Evolutionary conservation across 768 basidiomycete species (phyloP).

Genomic region (Tephrocybe rancida): DNA sequence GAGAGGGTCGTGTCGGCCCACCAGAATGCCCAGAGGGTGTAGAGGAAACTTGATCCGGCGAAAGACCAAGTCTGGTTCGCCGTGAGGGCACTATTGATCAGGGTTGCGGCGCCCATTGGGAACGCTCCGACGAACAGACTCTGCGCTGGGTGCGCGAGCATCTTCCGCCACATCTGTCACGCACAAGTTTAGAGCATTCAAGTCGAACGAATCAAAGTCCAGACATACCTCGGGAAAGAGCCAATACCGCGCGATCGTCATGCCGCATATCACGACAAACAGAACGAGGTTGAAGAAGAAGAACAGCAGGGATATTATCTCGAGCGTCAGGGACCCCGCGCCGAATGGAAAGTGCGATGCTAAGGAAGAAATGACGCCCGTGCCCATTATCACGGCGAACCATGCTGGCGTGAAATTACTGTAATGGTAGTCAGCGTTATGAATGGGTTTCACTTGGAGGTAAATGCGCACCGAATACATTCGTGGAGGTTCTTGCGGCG

Average conservation of each 20-base stretch:
- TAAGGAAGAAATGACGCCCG: conserved; percentile 50
- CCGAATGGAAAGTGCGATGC: conserved; percentile 53
- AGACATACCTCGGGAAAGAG: conserved; percentile 50
- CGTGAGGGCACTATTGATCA: conserved; percentile 52
- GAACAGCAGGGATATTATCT: conserved; percentile 45
- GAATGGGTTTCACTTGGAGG: background rate
- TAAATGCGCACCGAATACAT: conserved; percentile 31
- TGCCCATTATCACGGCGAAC: conserved; percentile 61
- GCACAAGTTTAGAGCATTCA: background rate
- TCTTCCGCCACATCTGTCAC: conserved; percentile 35
- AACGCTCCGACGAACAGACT: conserved; percentile 47
- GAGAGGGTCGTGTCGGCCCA: conserved; percentile 66
- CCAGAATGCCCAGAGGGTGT: conserved; percentile 65
- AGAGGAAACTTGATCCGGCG: conserved; percentile 55
- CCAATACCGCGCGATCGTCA: conserved; percentile 53
- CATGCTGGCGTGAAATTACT: conserved; percentile 55
- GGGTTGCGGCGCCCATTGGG: conserved; percentile 64
- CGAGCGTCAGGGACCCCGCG: conserved; percentile 31
- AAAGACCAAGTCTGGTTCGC: conserved; percentile 49
- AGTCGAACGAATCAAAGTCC: background rate
- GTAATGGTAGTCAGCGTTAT: background rate
- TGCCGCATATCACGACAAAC: conserved; percentile 49
- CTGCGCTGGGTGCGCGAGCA: conserved; percentile 48
- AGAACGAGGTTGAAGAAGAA: conserved; percentile 62
- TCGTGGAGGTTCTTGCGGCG: conserved; percentile 32